These are phyloP conservation scores for Starmerella kuoi DNA, from an alignment of 805 yeast genomes.

Conservation along the genomic window DNA sequence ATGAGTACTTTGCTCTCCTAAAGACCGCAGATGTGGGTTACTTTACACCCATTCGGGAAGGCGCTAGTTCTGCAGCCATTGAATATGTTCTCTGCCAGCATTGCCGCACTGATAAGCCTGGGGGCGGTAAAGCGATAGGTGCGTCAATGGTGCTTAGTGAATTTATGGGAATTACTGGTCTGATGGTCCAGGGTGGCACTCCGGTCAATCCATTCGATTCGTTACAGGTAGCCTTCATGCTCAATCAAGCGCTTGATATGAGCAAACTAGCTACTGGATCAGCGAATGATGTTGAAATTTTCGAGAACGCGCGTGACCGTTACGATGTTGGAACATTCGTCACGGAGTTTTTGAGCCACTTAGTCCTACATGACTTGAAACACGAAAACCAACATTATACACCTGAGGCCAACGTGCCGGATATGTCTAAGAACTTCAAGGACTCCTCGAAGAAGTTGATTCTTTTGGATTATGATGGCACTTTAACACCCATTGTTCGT, in stretches of 20 bases:
- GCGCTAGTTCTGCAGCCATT: slow-evolving; percentile 89
- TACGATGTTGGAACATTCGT: slow-evolving; percentile 80
- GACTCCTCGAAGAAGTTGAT: slow-evolving; percentile 59
- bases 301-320: slow-evolving; percentile 44
- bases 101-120: slow-evolving; percentile 8
- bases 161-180: slow-evolving; percentile 74
- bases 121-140: slow-evolving; percentile 8
- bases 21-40: slow-evolving; percentile 84
- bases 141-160: slow-evolving; percentile 76
- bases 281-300: slow-evolving; percentile 30
- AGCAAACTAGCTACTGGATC: slow-evolving; percentile 31
- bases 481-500: slow-evolving; percentile 86
- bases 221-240: slow-evolving; percentile 78
- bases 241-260: slow-evolving; percentile 46
- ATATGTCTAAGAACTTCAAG: slow-evolving; percentile 47
- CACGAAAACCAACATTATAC: slow-evolving; percentile 45
- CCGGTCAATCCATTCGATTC: slow-evolving; percentile 96
- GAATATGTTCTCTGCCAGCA: slow-evolving; percentile 80
- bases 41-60: slow-evolving; percentile 85
- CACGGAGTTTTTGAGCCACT: slow-evolving; percentile 41
- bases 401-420: slow-evolving; percentile 70
- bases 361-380: slow-evolving; percentile 27
- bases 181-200: slow-evolving; percentile 34
- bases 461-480: slow-evolving; percentile 93
- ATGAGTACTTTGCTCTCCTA: slow-evolving; percentile 77